phyloP scores from a whole-genome alignment of 1,284 basidiomycete genomes.

The Vanrija sp. region DNA sequence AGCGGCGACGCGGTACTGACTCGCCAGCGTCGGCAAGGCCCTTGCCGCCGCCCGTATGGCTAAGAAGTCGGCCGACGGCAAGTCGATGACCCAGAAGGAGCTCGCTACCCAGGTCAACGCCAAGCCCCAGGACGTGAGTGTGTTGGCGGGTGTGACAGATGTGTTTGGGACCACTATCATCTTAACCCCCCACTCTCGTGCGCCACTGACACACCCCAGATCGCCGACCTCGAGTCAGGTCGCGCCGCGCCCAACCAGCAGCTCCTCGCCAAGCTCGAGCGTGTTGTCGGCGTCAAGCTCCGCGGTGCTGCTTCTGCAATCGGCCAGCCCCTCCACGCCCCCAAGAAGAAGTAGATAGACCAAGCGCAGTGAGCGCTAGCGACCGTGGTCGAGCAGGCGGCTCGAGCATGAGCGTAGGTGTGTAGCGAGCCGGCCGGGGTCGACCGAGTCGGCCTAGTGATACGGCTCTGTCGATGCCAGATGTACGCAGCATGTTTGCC shows the following conservation, averaged over 20 bases:
- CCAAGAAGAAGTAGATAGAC: slow-evolving; percentile 44
- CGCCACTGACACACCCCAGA: slow-evolving; percentile 17
- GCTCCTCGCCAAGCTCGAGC: slow-evolving; percentile 88
- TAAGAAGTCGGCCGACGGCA: slow-evolving; percentile 49
- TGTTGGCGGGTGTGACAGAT: not conserved
- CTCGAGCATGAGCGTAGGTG: not conserved
- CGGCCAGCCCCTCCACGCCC: slow-evolving; percentile 45
- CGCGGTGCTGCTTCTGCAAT: slow-evolving; percentile 60
- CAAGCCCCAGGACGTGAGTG: slow-evolving; percentile 48
- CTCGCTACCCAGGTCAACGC: slow-evolving; percentile 63
- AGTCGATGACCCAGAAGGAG: slow-evolving; percentile 75
- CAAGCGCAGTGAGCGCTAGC: not conserved
- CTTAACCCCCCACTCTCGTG: not conserved
- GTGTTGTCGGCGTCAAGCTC: slow-evolving; percentile 83
- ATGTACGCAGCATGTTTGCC: too few species aligned
- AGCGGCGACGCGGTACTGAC: not conserved
- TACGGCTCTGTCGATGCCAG: too few species aligned
- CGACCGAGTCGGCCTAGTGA: too few species aligned
- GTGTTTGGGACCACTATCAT: not conserved
- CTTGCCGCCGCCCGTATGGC: slow-evolving; percentile 77
- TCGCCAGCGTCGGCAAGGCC: slow-evolving; percentile 57
- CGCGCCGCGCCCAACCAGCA: slow-evolving; percentile 87
- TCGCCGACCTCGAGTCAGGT: slow-evolving; percentile 76
- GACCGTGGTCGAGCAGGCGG: not conserved
- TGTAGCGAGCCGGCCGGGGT: too few species aligned